Evolutionary conservation across 768 basidiomycete species (phyloP), one percentile per base, ranked within the genome.

Genomic region (Mrakia hoshinonis): DNA sequence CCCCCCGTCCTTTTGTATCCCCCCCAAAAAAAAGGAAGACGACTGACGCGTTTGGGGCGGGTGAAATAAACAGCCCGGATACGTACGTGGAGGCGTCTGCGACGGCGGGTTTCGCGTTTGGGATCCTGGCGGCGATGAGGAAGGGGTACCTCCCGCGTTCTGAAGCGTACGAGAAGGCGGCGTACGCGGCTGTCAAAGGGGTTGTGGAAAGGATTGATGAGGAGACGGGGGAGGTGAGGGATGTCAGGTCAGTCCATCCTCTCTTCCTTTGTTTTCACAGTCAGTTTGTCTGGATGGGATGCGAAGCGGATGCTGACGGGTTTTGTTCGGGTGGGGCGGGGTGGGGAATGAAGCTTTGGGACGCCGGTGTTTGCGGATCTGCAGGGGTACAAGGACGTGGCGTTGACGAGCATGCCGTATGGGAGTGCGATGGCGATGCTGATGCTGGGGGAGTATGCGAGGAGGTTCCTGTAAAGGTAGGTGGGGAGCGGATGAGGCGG

Each of bases 341-440:
- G 20, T 24, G n/a, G n/a, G n/a, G n/a, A n/a, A n/a, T 18, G 11
- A 63, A 77, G 76, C 7, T 85, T 85, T 73, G 85, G 85, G 34
- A 85, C 84, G 7, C 84, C 82, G 4, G 84, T 85, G 49, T 85
- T 85, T 62, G 76, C 81, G 60, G 76, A 82, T 68, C 74, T 82
- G 36, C 82, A 85, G 62, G 82, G 80, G 68, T 85, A 85, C 76
- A 83, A 82, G 75, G 78, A 81, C 55, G 81, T 85, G 54, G 81
- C 82, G n/a, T 78, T 84, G 75, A 86, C 85, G 29, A 82, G 83
- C 64, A 85, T 85, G 84, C 84, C 84, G 15, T 85, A 85, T 74
- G 84, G 85, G 18, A 84, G 85, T 75, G 83, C 83, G 70, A 77
- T 85, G 72, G 84, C 58, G 5, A 61, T 61, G 58, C 22, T 61